Evolutionary conservation across 305 asterid species (phyloP).

Genomic region (Petunia hybrid): DNA sequence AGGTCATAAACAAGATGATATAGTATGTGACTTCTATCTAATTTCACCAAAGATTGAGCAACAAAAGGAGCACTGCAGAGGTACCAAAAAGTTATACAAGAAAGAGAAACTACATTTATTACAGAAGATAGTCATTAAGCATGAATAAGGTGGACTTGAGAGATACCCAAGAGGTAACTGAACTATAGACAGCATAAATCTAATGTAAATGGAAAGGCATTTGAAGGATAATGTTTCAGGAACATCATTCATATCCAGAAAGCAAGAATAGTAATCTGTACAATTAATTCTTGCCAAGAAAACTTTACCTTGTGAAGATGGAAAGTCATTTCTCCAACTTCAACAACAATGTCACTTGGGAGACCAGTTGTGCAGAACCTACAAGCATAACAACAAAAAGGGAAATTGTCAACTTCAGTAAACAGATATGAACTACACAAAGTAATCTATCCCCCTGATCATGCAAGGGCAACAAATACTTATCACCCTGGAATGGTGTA

Average conservation of each 20-base stretch:
- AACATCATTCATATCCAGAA: not conserved
- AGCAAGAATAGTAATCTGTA: not conserved
- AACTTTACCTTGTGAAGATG: constrained; percentile 90
- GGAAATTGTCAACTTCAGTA: constrained; percentile 29
- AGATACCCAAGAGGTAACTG: not conserved
- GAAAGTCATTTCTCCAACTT: constrained; percentile 94
- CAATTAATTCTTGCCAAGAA: not conserved
- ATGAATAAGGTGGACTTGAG: constrained; percentile 19
- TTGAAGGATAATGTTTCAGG: not conserved
- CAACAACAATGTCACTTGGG: constrained; percentile 90
- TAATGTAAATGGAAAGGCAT: not conserved
- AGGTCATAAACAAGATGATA: not conserved
- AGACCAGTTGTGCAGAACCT: constrained; percentile 98
- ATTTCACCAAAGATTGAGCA: not conserved
- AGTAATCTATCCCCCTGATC: not conserved
- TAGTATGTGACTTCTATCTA: not conserved
- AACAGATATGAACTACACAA: not conserved
- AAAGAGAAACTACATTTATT: not conserved
- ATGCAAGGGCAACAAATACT: not conserved
- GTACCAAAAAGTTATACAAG: not conserved
- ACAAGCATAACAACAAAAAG: constrained; percentile 30
- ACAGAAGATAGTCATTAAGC: not conserved
- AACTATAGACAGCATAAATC: constrained; percentile 4
- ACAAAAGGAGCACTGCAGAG: no score
- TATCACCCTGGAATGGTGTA: not conserved